Percentiles rank a stretch among this genome's conserved stretches.
Evolutionary conservation across 768 basidiomycete genomes (phyloP).

Genomic region (Sporobolomyces roseus): DNA sequence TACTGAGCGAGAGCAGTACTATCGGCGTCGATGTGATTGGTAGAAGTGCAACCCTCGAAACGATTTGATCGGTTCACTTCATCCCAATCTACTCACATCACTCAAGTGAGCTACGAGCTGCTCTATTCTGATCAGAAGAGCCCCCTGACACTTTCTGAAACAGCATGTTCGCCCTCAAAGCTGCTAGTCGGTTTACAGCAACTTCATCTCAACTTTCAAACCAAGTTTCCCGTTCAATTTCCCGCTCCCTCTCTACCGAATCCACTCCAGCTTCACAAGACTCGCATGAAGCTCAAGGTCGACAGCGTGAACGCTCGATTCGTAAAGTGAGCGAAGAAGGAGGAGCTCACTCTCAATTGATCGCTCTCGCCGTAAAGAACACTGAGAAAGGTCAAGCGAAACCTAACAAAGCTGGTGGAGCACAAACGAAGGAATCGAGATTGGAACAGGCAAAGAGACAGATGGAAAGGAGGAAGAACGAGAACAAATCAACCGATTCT

Average conservation of each 20-base stretch:
- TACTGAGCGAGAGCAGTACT: too few relatives aligned
- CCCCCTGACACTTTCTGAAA: conserved; percentile 7
- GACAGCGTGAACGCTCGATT: conserved; percentile 12
- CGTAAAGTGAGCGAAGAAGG: conserved; percentile 21
- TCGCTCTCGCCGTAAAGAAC: conserved; percentile 25
- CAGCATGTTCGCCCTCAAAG: conserved; percentile 18
- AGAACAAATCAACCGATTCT: not conserved
- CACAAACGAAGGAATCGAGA: not conserved
- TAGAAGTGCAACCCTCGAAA: too few relatives aligned
- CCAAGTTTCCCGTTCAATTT: not conserved
- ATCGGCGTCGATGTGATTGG: too few relatives aligned
- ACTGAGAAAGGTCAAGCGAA: conserved; percentile 7
- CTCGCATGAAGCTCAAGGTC: conserved; percentile 1
- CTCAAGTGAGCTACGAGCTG: too few relatives aligned
- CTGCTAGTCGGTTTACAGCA: not conserved
- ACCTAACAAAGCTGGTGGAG: not conserved
- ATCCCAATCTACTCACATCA: too few relatives aligned
- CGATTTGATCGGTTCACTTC: too few relatives aligned
- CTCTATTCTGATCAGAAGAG: too few relatives aligned
- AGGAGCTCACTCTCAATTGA: conserved; percentile 18
- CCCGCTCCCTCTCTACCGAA: conserved; percentile 11
- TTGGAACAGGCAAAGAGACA: not conserved
- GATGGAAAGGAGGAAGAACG: not conserved
- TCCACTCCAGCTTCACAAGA: not conserved
- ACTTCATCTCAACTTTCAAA: conserved; percentile 15